Conservation (phyloP, 495 filamentous ascomycete species). For the Podospora conica region DNA sequence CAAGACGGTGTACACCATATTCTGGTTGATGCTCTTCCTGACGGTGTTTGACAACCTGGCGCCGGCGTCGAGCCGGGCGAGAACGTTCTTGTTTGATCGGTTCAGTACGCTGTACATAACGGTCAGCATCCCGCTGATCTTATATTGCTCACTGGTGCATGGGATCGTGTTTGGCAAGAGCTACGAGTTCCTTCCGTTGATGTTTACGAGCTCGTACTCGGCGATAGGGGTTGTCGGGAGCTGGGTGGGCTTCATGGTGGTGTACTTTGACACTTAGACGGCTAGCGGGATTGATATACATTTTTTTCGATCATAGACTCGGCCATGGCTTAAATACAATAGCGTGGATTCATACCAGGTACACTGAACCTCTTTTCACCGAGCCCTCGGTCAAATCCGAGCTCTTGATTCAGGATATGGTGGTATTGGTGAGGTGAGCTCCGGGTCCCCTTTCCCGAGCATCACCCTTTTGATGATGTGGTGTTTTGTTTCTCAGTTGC, state of each 20-base stretch:
- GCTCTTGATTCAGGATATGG: not conserved
- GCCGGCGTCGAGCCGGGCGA: constrained; percentile 64
- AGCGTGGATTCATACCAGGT: not conserved
- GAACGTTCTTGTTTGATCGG: constrained; percentile 84
- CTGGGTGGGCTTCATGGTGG: constrained; percentile 92
- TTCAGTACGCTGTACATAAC: constrained; percentile 85
- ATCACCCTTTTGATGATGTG: not conserved
- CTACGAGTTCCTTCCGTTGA: constrained; percentile 87
- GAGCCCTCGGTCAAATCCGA: no score
- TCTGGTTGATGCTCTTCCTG: constrained; percentile 84
- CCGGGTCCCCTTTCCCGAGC: not conserved
- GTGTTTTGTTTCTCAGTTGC: not conserved
- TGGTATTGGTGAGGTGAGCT: not conserved
- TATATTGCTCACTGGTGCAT: constrained; percentile 83
- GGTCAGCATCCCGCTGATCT: constrained; percentile 78
- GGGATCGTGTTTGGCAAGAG: constrained; percentile 71
- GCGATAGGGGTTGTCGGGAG: constrained; percentile 93
- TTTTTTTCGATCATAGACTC: not conserved
- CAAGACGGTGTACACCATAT: constrained; percentile 88
- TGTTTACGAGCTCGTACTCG: constrained; percentile 96
- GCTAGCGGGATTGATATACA: not conserved
- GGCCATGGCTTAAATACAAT: not conserved
- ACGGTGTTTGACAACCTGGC: constrained; percentile 79
- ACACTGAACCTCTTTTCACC: no score
- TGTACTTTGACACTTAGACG: constrained; percentile 70